phyloP scores from a whole-genome alignment of 2,329 filamentous ascomycete species.

The Penicillium sp. region DNA sequence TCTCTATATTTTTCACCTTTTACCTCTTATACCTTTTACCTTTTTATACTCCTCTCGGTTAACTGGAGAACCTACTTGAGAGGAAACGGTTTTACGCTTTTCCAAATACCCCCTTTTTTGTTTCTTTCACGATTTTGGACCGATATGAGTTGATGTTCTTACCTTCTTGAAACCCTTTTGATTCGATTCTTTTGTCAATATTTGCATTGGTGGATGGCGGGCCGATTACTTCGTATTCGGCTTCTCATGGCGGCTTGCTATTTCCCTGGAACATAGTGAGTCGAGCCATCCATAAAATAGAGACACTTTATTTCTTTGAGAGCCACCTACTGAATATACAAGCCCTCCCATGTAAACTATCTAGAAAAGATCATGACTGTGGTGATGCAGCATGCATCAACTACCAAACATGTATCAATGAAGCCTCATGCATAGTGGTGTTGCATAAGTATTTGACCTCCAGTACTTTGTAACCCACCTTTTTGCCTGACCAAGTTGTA shows the following conservation, averaged over 20 bases:
- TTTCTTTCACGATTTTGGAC: slow-evolving; percentile 28
- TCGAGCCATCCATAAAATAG: slow-evolving; percentile 10
- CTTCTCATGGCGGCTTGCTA: background rate
- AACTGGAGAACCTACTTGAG: slow-evolving; percentile 23
- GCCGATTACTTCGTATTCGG: background rate
- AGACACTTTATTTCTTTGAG: slow-evolving; percentile 6
- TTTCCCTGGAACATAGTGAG: background rate
- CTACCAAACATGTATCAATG: too few species aligned
- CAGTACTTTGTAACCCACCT: too few species aligned
- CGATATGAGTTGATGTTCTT: slow-evolving; percentile 36
- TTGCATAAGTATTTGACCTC: too few species aligned
- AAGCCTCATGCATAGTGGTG: too few species aligned
- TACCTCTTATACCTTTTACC: slow-evolving; percentile 18
- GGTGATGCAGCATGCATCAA: too few species aligned
- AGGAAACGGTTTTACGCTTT: slow-evolving; percentile 27
- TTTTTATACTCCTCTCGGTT: slow-evolving; percentile 21
- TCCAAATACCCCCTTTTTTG: slow-evolving; percentile 34
- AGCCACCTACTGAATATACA: background rate
- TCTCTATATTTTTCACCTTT: slow-evolving; percentile 18
- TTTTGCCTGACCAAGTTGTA: too few species aligned
- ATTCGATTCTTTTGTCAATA: slow-evolving; percentile 27
- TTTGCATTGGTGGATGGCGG: slow-evolving; percentile 13
- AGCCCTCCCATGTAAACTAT: background rate
- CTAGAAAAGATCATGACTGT: slow-evolving; percentile 16
- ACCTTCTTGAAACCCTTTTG: slow-evolving; percentile 21